Conservation (phyloP, 768 basidiomycete species). For the Suillus spraguei region DNA sequence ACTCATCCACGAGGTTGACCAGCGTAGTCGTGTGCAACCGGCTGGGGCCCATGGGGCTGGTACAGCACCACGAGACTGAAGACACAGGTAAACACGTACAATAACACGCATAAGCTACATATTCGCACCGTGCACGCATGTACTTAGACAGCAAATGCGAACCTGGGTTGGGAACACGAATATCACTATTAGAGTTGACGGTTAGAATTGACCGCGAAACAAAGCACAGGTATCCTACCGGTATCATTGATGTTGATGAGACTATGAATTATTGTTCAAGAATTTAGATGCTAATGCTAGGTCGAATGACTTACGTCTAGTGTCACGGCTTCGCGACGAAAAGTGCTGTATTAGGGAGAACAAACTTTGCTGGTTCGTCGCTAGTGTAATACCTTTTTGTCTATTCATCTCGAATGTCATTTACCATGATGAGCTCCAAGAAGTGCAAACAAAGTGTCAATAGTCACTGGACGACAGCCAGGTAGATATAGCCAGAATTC, state of each 20-base stretch:
- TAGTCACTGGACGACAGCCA: constrained; percentile 30
- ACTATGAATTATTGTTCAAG: too few relatives aligned
- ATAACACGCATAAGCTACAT: constrained; percentile 22
- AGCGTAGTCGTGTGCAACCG: constrained; percentile 14
- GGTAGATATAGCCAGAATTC: constrained; percentile 12
- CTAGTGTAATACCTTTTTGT: constrained; percentile 10
- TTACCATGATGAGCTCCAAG: constrained; percentile 19
- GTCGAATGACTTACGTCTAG: constrained; percentile 21
- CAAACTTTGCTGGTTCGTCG: constrained; percentile 21
- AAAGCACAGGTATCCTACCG: too few relatives aligned
- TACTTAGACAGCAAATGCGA: too few relatives aligned
- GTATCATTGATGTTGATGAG: too few relatives aligned
- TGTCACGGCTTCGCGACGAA: constrained; percentile 21
- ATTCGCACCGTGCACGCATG: constrained; percentile 17
- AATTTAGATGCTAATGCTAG: too few relatives aligned
- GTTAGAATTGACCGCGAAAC: too few relatives aligned
- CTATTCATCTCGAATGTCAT: too few relatives aligned
- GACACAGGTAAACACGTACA: constrained; percentile 15
- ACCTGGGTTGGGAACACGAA: too few relatives aligned
- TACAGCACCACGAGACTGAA: constrained; percentile 13
- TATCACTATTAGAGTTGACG: too few relatives aligned
- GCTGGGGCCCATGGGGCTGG: constrained; percentile 28
- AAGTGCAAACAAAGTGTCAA: constrained; percentile 19
- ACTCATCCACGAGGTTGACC: too few relatives aligned
- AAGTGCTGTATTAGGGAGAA: constrained; percentile 23